Evolutionary conservation across 331 rosid species (phyloP).

Genomic region (Acacia pycnantha): DNA sequence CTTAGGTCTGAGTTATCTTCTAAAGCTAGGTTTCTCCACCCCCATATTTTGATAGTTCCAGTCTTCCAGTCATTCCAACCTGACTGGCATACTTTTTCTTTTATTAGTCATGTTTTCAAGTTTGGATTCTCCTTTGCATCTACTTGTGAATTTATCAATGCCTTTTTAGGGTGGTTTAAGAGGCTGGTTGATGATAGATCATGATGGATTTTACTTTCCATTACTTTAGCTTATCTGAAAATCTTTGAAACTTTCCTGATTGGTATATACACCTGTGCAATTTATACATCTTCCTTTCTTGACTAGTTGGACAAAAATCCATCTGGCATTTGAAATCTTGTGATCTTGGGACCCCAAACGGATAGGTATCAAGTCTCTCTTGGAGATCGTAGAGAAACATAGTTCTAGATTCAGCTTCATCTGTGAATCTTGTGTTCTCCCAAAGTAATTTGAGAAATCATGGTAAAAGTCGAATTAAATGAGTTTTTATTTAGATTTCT

Average conservation of each 20-base stretch:
- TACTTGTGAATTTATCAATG: neutral
- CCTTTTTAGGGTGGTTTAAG: constrained; percentile 8
- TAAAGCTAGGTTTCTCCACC: neutral
- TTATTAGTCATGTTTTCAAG: neutral
- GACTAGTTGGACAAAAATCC: neutral
- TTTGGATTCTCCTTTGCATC: neutral
- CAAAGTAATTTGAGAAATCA: constrained; percentile 8
- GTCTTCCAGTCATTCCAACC: neutral
- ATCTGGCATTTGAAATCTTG: neutral
- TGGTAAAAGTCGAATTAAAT: neutral
- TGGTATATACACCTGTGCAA: neutral
- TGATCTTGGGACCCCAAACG: neutral
- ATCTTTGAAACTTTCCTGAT: neutral
- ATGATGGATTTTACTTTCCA: neutral
- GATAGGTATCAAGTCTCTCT: neutral
- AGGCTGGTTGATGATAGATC: neutral
- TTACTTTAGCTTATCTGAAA: neutral
- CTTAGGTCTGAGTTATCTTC: neutral
- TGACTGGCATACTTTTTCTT: neutral
- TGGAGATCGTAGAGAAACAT: neutral
- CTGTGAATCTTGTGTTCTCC: neutral
- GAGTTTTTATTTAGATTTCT: neutral
- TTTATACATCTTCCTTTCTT: neutral
- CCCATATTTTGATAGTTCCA: neutral
- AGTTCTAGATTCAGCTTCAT: neutral